These are phyloP conservation scores for Pelargonium fulgidum DNA, from an alignment of 441 rosid species.

Conservation along the genomic window DNA sequence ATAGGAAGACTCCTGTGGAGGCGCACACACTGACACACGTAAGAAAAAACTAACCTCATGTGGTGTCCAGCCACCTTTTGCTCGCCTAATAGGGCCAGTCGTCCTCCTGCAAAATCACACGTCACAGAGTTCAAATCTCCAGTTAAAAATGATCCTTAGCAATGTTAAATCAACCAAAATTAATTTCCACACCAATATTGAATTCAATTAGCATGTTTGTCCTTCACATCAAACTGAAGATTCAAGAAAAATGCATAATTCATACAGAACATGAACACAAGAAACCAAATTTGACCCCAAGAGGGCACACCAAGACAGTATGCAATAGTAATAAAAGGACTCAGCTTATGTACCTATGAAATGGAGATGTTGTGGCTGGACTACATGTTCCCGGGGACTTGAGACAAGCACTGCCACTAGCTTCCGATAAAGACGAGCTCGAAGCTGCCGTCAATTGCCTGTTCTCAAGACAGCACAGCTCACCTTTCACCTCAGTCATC, in stretches of 20 bases:
- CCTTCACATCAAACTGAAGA: too few species aligned
- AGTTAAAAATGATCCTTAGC: conserved; percentile 9
- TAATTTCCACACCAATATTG: neutral
- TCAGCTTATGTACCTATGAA: conserved; percentile 38
- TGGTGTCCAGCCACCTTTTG: conserved; percentile 98
- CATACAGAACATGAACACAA: neutral
- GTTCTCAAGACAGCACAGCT: conserved; percentile 72
- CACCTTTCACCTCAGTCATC: conserved; percentile 46
- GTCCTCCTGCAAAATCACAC: conserved; percentile 62
- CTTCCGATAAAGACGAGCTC: conserved; percentile 75
- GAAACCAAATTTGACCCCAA: neutral
- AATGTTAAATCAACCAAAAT: neutral
- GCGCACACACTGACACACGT: neutral
- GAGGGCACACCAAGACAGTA: neutral
- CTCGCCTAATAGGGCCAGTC: conserved; percentile 88
- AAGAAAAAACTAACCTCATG: conserved; percentile 59
- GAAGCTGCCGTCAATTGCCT: conserved; percentile 70
- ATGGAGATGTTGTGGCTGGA: conserved; percentile 57
- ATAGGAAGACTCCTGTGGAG: too few species aligned
- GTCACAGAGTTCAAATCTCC: conserved; percentile 15
- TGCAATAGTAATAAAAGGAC: neutral
- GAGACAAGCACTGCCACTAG: conserved; percentile 54
- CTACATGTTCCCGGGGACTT: conserved; percentile 70
- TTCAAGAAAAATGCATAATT: too few species aligned
- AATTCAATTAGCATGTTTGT: too few species aligned